Evolutionary conservation across 345 rosid genomes (phyloP).

Genomic region (Euphorbia peplus): DNA sequence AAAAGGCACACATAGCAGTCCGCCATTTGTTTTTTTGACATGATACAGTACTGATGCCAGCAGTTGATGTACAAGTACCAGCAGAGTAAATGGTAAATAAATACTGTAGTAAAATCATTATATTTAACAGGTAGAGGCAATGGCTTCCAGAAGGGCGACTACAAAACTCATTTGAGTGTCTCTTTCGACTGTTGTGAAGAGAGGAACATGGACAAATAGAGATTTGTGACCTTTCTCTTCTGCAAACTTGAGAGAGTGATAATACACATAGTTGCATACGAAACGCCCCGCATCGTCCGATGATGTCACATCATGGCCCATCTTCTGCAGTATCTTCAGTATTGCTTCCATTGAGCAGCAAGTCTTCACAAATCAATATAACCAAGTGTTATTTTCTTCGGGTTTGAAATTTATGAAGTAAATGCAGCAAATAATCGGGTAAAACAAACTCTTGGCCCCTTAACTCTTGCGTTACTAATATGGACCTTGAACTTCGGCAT

Average conservation of each 20-base stretch:
- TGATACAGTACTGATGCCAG: conserved; percentile 1
- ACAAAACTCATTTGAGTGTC: conserved; percentile 67
- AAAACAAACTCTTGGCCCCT: too few species aligned
- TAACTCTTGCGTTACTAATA: too few species aligned
- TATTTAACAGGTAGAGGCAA: conserved; percentile 55
- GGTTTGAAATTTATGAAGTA: neutral
- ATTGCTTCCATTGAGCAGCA: conserved; percentile 45
- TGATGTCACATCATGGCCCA: conserved; percentile 42
- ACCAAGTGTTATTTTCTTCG: conserved; percentile 2
- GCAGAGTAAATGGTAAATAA: neutral
- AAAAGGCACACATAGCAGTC: conserved; percentile 8
- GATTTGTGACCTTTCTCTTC: conserved; percentile 67
- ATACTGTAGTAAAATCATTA: neutral
- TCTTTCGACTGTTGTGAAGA: conserved; percentile 58
- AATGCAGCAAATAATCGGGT: neutral
- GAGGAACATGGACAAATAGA: conserved; percentile 73
- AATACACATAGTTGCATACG: conserved; percentile 75
- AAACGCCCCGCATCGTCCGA: conserved; percentile 73
- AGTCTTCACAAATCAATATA: conserved; percentile 39
- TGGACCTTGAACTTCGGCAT: too few species aligned
- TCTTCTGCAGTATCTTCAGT: conserved; percentile 39
- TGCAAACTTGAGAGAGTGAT: conserved; percentile 66
- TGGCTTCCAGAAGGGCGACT: conserved; percentile 59
- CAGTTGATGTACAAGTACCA: conserved; percentile 2
- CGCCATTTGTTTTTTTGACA: neutral